Base-by-base conservation (phyloP, 805 yeast genomes). In the Scheffersomyces coipomensis region DNA sequence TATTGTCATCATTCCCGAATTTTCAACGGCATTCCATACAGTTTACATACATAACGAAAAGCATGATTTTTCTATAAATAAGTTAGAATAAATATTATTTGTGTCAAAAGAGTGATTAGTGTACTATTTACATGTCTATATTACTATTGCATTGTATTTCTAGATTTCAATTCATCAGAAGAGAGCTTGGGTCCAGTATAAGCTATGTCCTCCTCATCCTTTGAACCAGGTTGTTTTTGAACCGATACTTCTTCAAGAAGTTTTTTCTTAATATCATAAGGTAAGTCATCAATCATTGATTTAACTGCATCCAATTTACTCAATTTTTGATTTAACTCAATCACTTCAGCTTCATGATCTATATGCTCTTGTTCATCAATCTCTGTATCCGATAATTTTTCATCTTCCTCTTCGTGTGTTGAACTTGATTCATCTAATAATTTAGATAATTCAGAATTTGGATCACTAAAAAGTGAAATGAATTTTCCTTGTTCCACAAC, bases 401-500 rank as follows among this genome's bases (percentile, higher is more conserved):
- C 43, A 33, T 46, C 42, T 13, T 35, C 37, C 22, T 39, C 42
- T 37, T 37, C 40, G 34, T 33, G 53, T 27, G 49, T 45, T 32
- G 45, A 45, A 10, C 59, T 55, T 10, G 66, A 56, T 39, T 67
- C 71, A 36, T 68, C 73, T 30, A 69, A 52, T 19, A 69, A 55
- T 44, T 60, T 66, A 24, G 71, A 66, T 34, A 69, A 58, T 45
- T 67, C 74, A 1, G 73, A 66, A 35, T 62, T 51, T 1, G 71
- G 64, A 44, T 68, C 53, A 45, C 68, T 62, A 52, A 64, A 68
- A 43, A 69, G 58, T 27, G 63, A 64, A 15, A 66, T 58, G 45
- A 69, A 69, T 32, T 60, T 53, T 12, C 75, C 69, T 35, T 58
- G 59, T 40, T 70, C 75, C 8, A 67, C 64, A 2, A 67, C 73